Evolutionary conservation across 164 flowering plant species (phyloP).

Genomic region (Annona squamosa): DNA sequence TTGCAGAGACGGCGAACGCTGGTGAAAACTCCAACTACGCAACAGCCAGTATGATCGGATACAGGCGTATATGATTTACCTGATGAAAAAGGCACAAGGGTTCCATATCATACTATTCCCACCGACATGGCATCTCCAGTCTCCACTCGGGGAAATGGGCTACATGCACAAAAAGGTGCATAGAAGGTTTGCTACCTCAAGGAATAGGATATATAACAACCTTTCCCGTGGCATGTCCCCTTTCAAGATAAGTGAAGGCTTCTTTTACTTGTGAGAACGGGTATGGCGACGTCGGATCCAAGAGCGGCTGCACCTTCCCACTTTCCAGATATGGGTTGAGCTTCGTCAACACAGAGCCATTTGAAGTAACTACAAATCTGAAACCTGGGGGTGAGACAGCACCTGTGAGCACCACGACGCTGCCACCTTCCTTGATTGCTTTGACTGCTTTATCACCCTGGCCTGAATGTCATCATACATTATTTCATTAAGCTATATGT

Average conservation of each 20-base stretch:
- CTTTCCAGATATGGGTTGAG: constrained; percentile 76
- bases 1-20: no score
- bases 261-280: constrained; percentile 61
- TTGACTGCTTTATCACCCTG: constrained; percentile 75
- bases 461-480: constrained; percentile 34
- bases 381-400: constrained; percentile 79
- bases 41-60: no score
- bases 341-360: constrained; percentile 58
- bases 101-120: no score
- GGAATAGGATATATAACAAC: constrained; percentile 80
- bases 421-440: constrained; percentile 87
- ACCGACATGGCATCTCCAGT: no score
- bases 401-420: constrained; percentile 71
- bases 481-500: neutral
- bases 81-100: no score
- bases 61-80: no score
- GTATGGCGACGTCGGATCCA: constrained; percentile 79
- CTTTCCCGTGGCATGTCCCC: constrained; percentile 69
- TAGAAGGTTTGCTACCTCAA: constrained; percentile 14
- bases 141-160: neutral
- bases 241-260: constrained; percentile 76
- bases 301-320: constrained; percentile 74
- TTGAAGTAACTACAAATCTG: constrained; percentile 80
- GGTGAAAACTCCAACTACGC: no score
- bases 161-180: neutral